Percentiles rank a stretch among this genome's conserved stretches.
Evolutionary conservation across 2,329 filamentous ascomycete genomes (phyloP).

Genomic region (Zymoseptoria crescenta): DNA sequence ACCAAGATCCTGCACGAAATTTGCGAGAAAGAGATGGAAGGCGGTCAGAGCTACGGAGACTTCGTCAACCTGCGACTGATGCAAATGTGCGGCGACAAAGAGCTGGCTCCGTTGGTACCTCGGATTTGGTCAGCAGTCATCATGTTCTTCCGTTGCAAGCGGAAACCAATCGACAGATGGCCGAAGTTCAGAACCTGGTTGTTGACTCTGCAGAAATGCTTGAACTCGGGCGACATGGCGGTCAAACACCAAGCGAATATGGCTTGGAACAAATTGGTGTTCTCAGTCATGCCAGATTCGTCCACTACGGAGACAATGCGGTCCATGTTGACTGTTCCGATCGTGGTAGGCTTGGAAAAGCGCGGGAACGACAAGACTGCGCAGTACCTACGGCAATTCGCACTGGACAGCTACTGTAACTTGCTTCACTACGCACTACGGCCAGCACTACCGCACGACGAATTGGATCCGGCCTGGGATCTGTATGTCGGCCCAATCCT

Average conservation of each 20-base stretch:
- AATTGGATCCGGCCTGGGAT: conserved; percentile 73
- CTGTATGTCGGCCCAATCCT: conserved; percentile 61
- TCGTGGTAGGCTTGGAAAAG: conserved; percentile 60
- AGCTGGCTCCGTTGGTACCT: conserved; percentile 61
- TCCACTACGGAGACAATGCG: conserved; percentile 48
- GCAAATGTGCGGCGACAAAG: conserved; percentile 55
- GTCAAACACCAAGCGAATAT: conserved; percentile 70
- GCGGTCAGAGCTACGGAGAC: conserved; percentile 58
- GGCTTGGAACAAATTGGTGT: conserved; percentile 81
- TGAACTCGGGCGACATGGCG: conserved; percentile 66
- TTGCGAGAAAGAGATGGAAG: conserved; percentile 42
- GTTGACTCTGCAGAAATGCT: conserved; percentile 68
- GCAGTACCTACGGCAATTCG: conserved; percentile 44
- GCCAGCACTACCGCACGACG: conserved; percentile 56
- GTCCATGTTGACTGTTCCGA: conserved; percentile 60
- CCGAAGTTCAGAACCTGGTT: conserved; percentile 65
- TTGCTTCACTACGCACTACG: conserved; percentile 76
- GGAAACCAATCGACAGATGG: conserved; percentile 58
- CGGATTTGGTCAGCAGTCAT: conserved; percentile 83
- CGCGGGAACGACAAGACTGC: conserved; percentile 47
- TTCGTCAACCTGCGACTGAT: conserved; percentile 61
- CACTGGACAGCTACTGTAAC: conserved; percentile 68
- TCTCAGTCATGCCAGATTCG: conserved; percentile 59
- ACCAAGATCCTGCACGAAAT: conserved; percentile 60
- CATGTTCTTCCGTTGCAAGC: conserved; percentile 60